Evolutionary conservation across 208 protist species (phyloP).

Genomic region (Leishmania tropica): DNA sequence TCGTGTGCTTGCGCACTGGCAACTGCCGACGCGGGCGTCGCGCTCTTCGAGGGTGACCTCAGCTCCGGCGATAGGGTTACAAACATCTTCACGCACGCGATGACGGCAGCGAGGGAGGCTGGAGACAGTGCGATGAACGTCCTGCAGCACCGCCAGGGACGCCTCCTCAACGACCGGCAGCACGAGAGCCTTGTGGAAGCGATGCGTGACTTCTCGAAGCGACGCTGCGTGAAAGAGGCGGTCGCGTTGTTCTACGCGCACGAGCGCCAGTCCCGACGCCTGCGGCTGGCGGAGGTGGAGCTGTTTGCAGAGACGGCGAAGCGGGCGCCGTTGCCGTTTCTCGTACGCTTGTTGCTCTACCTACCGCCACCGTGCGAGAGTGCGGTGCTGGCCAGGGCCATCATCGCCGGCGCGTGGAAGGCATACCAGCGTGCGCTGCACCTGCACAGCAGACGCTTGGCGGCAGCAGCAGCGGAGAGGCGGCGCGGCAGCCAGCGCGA

Average conservation of each 20-base stretch:
- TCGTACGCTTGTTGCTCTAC: slow-evolving; percentile 36
- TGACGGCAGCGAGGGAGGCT: background rate
- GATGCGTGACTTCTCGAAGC: slow-evolving; percentile 28
- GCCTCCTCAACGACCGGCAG: slow-evolving; percentile 33
- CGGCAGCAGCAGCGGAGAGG: background rate
- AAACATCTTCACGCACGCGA: background rate
- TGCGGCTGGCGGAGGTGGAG: slow-evolving; percentile 44
- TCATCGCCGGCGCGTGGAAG: slow-evolving; percentile 29
- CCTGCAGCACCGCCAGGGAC: slow-evolving; percentile 16
- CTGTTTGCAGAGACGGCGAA: slow-evolving; percentile 51
- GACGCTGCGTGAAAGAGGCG: slow-evolving; percentile 30
- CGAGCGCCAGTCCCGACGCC: slow-evolving; percentile 29
- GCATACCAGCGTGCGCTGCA: slow-evolving; percentile 25
- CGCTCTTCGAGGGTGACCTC: background rate
- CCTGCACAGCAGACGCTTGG: background rate
- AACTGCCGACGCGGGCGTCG: background rate
- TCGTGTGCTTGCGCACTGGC: background rate
- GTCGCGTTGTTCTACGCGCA: slow-evolving; percentile 46
- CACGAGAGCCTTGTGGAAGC: slow-evolving; percentile 41
- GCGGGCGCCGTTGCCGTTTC: slow-evolving; percentile 41
- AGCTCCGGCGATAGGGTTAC: background rate
- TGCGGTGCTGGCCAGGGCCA: slow-evolving; percentile 22
- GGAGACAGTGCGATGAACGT: slow-evolving; percentile 6
- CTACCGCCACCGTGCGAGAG: slow-evolving; percentile 33
- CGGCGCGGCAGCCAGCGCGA: background rate